A percentile compares a stretch with the other conserved stretches of the same genome.
phyloP scores from a whole-genome alignment of 495 filamentous ascomycete species.

The Aspergillus ellipticus region DNA sequence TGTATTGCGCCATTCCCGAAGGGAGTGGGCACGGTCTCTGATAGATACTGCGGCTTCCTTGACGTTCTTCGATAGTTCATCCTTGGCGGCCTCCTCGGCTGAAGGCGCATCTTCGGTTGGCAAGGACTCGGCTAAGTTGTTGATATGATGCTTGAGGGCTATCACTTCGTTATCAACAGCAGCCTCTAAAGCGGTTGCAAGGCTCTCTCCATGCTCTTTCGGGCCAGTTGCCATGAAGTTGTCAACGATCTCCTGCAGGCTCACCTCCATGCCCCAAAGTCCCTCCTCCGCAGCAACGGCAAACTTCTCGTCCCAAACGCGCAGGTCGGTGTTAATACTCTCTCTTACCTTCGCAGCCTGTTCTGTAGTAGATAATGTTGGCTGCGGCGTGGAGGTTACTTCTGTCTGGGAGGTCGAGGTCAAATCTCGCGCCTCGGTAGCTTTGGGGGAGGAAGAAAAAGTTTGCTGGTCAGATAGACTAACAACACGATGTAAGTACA shows the following conservation, averaged over 20 bases:
- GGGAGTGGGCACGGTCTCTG: conserved; percentile 73
- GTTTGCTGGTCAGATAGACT: conserved; percentile 30
- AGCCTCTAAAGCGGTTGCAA: conserved; percentile 65
- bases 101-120: conserved; percentile 51
- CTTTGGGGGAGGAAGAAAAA: conserved; percentile 18
- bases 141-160: conserved; percentile 64
- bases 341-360: conserved; percentile 55
- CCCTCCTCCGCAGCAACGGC: conserved; percentile 76
- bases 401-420: conserved; percentile 23
- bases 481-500: conserved; percentile 21
- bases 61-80: conserved; percentile 61
- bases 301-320: conserved; percentile 82
- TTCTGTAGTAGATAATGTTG: conserved; percentile 37
- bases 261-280: conserved; percentile 61
- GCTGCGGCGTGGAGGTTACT: conserved; percentile 11
- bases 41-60: conserved; percentile 71
- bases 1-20: conserved; percentile 72
- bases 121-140: conserved; percentile 53
- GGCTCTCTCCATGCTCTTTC: conserved; percentile 61
- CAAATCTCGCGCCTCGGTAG: conserved; percentile 17
- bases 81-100: conserved; percentile 53
- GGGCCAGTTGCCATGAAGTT: conserved; percentile 64
- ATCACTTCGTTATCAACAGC: conserved; percentile 58
- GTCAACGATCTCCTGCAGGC: conserved; percentile 74
- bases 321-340: conserved; percentile 72